These are phyloP conservation scores for Rhododendron williamsianum DNA, from an alignment of 148 eudicot genomes.

Conservation along the genomic window DNA sequence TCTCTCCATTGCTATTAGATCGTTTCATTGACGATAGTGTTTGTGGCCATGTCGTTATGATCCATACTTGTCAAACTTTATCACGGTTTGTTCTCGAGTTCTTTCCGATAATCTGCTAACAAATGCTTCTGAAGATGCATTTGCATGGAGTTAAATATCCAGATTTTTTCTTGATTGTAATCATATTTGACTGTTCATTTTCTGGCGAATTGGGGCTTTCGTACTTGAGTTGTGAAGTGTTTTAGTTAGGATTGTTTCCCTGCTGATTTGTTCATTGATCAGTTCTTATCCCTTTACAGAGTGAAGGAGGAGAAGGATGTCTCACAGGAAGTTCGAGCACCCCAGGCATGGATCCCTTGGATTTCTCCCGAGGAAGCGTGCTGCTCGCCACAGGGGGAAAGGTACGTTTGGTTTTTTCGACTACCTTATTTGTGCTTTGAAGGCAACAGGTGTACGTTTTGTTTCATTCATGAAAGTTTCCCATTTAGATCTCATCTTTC, in stretches of 20 bases:
- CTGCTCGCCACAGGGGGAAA: conserved; percentile 63
- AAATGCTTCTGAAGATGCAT: background rate
- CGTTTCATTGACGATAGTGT: background rate
- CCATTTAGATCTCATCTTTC: background rate
- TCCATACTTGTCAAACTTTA: background rate
- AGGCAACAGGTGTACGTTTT: background rate
- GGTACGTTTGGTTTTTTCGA: conserved; percentile 23
- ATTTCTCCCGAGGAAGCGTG: conserved; percentile 78
- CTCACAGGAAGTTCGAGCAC: conserved; percentile 89
- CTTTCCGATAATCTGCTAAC: background rate
- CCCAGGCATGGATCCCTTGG: conserved; percentile 85
- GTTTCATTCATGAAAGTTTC: background rate
- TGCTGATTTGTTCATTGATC: background rate
- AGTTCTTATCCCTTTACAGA: background rate
- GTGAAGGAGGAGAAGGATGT: conserved; percentile 42
- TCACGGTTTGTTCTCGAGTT: background rate
- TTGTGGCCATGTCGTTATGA: too few species aligned
- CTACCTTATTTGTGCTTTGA: background rate
- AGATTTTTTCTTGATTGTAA: background rate
- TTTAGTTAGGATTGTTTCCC: background rate
- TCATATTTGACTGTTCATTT: background rate
- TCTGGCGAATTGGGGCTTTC: background rate
- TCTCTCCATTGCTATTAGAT: background rate
- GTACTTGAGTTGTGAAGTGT: background rate
- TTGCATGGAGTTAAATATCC: background rate